A percentile compares a stretch with the other conserved stretches of the same genome.
These are phyloP conservation scores for Saccharomyces uvarum DNA, from an alignment of 1,139 yeast genomes.

Conservation along the genomic window DNA sequence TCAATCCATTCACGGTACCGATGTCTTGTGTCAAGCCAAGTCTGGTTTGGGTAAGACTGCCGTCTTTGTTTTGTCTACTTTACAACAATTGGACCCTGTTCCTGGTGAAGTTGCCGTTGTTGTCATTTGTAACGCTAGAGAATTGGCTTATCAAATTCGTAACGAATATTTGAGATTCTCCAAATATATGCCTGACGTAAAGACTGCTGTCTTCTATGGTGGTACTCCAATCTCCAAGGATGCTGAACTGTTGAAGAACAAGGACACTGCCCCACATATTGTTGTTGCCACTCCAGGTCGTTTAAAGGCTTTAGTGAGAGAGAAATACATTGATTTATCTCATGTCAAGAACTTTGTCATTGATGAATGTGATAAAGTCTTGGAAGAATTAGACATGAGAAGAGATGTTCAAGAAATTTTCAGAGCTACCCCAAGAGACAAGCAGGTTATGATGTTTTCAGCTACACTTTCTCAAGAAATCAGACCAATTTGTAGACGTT, in stretches of 20 bases:
- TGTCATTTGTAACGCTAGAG: conserved; percentile 97
- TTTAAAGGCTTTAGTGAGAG: conserved; percentile 87
- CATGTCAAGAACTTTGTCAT: conserved; percentile 91
- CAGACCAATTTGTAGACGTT: conserved; percentile 94
- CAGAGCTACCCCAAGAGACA: conserved; percentile 96
- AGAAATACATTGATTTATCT: conserved; percentile 77
- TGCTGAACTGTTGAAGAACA: conserved; percentile 79
- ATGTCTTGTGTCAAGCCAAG: conserved; percentile 96
- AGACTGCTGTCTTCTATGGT: conserved; percentile 94
- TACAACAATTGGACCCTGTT: conserved; percentile 95
- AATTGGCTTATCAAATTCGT: conserved; percentile 95
- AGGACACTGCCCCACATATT: conserved; percentile 93
- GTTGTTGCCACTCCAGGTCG: conserved; percentile 99
- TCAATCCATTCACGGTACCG: conserved; percentile 95
- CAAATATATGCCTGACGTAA: conserved; percentile 96
- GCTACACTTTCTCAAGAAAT: conserved; percentile 93
- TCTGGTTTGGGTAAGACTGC: conserved; percentile 99
- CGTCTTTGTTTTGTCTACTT: conserved; percentile 88
- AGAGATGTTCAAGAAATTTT: conserved; percentile 97
- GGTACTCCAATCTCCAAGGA: conserved; percentile 87
- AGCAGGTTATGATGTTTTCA: conserved; percentile 99
- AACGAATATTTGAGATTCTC: conserved; percentile 97
- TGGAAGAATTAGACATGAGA: conserved; percentile 91
- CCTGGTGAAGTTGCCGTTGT: conserved; percentile 93
- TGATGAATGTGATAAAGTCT: conserved; percentile 97